These are phyloP conservation scores for Halenospora varia DNA, from an alignment of 495 filamentous ascomycete species.

Conservation along the genomic window DNA sequence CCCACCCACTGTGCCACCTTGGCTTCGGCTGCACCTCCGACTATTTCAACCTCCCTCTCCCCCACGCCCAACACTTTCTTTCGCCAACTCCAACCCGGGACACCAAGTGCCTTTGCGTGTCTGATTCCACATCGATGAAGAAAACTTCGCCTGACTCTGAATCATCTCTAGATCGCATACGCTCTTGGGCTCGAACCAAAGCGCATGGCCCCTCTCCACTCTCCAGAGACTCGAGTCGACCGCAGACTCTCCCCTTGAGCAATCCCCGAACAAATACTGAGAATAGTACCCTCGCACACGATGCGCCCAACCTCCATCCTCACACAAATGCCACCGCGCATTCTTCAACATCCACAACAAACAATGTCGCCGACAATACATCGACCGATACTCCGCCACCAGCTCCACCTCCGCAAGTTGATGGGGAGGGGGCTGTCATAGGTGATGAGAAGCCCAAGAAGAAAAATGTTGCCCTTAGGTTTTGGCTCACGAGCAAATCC, in stretches of 20 bases:
- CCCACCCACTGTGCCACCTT: too few species aligned
- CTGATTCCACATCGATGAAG: conserved; percentile 53
- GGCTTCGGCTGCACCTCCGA: too few species aligned
- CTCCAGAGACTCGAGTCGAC: conserved; percentile 32
- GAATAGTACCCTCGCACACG: neutral
- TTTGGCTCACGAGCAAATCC: conserved; percentile 45
- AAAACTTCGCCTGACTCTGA: conserved; percentile 50
- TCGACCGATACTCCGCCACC: conserved; percentile 32
- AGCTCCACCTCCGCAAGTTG: conserved; percentile 49
- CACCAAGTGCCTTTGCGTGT: conserved; percentile 2
- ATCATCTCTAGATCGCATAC: conserved; percentile 48
- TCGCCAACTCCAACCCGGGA: neutral
- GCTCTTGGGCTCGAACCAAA: conserved; percentile 50
- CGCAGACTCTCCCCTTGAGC: conserved; percentile 33
- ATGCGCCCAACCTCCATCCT: neutral
- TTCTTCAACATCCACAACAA: conserved; percentile 26
- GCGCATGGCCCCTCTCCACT: conserved; percentile 45
- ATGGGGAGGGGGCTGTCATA: conserved; percentile 55
- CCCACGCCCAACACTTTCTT: too few species aligned
- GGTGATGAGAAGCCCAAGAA: conserved; percentile 25
- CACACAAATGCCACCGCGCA: neutral
- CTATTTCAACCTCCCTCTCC: too few species aligned
- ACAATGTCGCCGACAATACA: conserved; percentile 31
- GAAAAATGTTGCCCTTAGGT: conserved; percentile 44
- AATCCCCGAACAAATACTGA: conserved; percentile 9